These are phyloP conservation scores for Erucastrum elatum DNA, from an alignment of 345 rosid genomes.

Conservation along the genomic window DNA sequence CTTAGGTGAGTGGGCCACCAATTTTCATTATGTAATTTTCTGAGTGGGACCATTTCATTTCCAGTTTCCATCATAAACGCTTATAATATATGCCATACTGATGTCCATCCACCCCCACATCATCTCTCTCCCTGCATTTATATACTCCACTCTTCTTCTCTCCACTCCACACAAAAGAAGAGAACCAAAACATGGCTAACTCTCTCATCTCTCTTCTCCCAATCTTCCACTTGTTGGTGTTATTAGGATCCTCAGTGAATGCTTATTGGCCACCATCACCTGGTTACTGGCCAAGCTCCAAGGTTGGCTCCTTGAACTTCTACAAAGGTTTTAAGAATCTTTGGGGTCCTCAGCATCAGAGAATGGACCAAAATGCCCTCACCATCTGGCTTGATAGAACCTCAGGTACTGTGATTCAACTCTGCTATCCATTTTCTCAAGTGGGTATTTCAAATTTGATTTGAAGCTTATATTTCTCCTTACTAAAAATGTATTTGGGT, in stretches of 20 bases:
- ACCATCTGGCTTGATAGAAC: constrained; percentile 90
- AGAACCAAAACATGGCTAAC: constrained; percentile 28
- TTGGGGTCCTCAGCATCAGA: constrained; percentile 94
- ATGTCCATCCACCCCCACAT: constrained; percentile 35
- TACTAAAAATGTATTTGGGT: constrained; percentile 7
- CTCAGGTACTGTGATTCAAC: constrained; percentile 51
- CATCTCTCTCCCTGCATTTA: constrained; percentile 42
- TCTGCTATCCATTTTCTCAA: background rate
- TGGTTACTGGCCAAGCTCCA: constrained; percentile 91
- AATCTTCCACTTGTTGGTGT: constrained; percentile 40
- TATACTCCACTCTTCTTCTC: constrained; percentile 39
- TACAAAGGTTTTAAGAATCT: constrained; percentile 72
- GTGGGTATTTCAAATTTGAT: constrained; percentile 6
- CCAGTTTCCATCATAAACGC: constrained; percentile 35
- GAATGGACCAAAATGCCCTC: constrained; percentile 58
- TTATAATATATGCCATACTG: constrained; percentile 35
- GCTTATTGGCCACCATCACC: constrained; percentile 86
- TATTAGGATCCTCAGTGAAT: constrained; percentile 42
- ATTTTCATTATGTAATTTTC: constrained; percentile 35
- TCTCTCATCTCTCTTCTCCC: constrained; percentile 33
- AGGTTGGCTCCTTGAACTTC: constrained; percentile 65
- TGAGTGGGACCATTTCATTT: constrained; percentile 40
- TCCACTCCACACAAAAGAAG: constrained; percentile 27
- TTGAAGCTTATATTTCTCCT: constrained; percentile 9
- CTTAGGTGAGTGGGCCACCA: constrained; percentile 40